These are phyloP conservation scores for Fusarium anguioides DNA, from an alignment of 2,329 filamentous ascomycete species.

Conservation along the genomic window DNA sequence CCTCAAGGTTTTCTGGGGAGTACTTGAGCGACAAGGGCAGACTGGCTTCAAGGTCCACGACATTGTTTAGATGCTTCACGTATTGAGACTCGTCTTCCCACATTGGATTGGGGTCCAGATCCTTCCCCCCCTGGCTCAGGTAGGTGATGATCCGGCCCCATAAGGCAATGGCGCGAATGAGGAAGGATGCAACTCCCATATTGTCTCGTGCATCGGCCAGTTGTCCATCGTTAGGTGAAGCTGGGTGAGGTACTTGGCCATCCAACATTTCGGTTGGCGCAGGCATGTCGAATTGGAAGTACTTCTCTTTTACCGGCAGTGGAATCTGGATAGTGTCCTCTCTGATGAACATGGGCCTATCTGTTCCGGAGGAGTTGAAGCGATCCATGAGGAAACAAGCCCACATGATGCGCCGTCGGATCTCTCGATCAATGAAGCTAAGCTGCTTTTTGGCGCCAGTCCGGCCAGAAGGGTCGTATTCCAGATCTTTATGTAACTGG, in stretches of 20 bases:
- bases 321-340: slow-evolving; percentile 91
- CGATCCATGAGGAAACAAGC: slow-evolving; percentile 97
- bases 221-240: slow-evolving; percentile 71
- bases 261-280: slow-evolving; percentile 86
- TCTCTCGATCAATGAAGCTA: slow-evolving; percentile 93
- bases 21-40: slow-evolving; percentile 81
- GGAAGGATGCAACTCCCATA: slow-evolving; percentile 94
- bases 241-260: slow-evolving; percentile 73
- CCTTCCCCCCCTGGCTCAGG: slow-evolving; percentile 88
- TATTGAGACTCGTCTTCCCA: slow-evolving; percentile 88
- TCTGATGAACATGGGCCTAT: slow-evolving; percentile 89
- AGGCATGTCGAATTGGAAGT: slow-evolving; percentile 91
- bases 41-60: slow-evolving; percentile 74
- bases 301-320: slow-evolving; percentile 87
- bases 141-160: slow-evolving; percentile 94
- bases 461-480: slow-evolving; percentile 79
- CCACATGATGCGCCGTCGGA: slow-evolving; percentile 96
- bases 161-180: slow-evolving; percentile 83
- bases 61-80: slow-evolving; percentile 73
- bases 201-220: slow-evolving; percentile 77
- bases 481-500: slow-evolving; percentile 91
- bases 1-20: slow-evolving; percentile 82
- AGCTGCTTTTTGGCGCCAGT: slow-evolving; percentile 71
- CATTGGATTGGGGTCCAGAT: slow-evolving; percentile 79
- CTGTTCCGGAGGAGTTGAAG: slow-evolving; percentile 95